Conservation (phyloP, 2,329 filamentous ascomycete genomes). For the Coniochaeta hoffmannii region DNA sequence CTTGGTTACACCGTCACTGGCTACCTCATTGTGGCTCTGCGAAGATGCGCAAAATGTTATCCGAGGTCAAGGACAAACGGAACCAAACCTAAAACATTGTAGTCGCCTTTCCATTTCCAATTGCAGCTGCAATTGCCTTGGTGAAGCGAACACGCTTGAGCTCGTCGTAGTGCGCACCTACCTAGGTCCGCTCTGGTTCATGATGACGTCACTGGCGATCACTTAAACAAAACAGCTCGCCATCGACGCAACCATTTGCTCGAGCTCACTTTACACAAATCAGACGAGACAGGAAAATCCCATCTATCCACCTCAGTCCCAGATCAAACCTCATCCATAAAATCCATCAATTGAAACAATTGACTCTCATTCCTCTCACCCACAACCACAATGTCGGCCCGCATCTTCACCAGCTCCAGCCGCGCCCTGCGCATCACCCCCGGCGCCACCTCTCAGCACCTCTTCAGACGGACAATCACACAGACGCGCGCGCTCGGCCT, state of each 20-base stretch:
- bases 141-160: not conserved
- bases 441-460: constrained; percentile 1
- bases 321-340: not conserved
- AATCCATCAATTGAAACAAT: not conserved
- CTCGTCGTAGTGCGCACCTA: not conserved
- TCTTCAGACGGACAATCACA: constrained; percentile 5
- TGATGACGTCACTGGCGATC: constrained; percentile 1
- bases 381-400: constrained; percentile 4
- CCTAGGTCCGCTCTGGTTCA: not conserved
- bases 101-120: not conserved
- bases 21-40: not conserved
- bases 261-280: not conserved
- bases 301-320: not conserved
- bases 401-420: constrained; percentile 4
- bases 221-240: constrained; percentile 1
- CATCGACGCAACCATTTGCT: not conserved
- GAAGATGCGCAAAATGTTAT: not conserved
- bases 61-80: not conserved
- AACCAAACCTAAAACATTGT: not conserved
- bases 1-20: not conserved
- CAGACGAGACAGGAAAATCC: not conserved
- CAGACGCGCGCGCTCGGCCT: constrained; percentile 7
- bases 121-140: constrained; percentile 2
- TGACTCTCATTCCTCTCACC: not conserved
- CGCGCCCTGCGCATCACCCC: constrained; percentile 5